Percentiles rank a stretch among this genome's conserved stretches.
phyloP scores from a whole-genome alignment of 129 eudicot species.

The Centaurea solstitialis region DNA sequence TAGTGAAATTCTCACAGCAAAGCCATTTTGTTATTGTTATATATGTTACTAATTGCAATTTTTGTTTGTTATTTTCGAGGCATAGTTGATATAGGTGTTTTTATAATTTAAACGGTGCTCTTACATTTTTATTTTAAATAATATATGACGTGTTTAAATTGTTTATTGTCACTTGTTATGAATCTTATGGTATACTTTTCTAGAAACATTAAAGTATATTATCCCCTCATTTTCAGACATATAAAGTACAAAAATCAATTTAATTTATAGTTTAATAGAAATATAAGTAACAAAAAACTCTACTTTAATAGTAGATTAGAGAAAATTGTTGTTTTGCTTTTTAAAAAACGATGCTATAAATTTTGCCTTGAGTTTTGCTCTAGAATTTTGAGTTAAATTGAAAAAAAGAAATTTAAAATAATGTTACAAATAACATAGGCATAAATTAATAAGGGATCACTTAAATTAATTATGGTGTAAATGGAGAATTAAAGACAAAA shows the following conservation, averaged over 20 bases:
- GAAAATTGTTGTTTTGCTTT: background rate
- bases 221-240: background rate
- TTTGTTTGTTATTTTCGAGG: background rate
- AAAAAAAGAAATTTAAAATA: background rate
- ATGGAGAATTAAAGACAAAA: slow-evolving; percentile 16
- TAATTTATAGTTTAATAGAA: background rate
- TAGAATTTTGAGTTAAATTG: background rate
- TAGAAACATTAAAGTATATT: background rate
- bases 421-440: background rate
- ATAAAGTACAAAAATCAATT: background rate
- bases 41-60: background rate
- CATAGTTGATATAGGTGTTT: background rate
- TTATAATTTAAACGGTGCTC: background rate
- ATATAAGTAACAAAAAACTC: background rate
- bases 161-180: background rate
- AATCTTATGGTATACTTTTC: no score
- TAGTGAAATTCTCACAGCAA: background rate
- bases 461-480: slow-evolving; percentile 9
- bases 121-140: no score
- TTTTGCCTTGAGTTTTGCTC: background rate
- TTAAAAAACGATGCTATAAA: no score
- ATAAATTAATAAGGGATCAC: slow-evolving; percentile 4
- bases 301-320: background rate
- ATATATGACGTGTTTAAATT: no score
- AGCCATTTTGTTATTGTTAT: background rate